Evolutionary conservation across 2,329 filamentous ascomycete genomes (phyloP).

Genomic region (Paecilomyces sp.): DNA sequence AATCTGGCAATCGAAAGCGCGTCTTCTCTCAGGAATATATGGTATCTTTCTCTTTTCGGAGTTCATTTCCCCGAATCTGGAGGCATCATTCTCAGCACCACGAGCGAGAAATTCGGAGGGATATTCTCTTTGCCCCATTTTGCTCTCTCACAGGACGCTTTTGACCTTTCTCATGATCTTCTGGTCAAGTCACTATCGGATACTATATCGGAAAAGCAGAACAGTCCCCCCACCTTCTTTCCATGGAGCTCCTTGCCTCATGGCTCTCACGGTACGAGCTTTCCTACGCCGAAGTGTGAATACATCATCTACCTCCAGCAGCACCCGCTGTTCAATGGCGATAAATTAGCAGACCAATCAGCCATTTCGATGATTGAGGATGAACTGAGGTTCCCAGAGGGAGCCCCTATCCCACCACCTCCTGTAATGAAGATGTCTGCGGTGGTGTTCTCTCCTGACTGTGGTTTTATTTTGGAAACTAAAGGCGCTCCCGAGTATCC

Average conservation of each 20-base stretch:
- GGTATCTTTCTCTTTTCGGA: slow-evolving; percentile 74
- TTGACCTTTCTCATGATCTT: slow-evolving; percentile 53
- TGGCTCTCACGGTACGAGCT: slow-evolving; percentile 39
- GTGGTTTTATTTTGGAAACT: slow-evolving; percentile 57
- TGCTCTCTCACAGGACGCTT: slow-evolving; percentile 51
- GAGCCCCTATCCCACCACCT: slow-evolving; percentile 45
- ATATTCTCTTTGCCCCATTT: slow-evolving; percentile 86
- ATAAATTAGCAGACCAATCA: slow-evolving; percentile 20
- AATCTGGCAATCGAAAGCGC: slow-evolving; percentile 67
- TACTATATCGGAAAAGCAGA: slow-evolving; percentile 57
- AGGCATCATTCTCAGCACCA: slow-evolving; percentile 73
- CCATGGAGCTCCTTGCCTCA: slow-evolving; percentile 71
- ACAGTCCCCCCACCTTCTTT: slow-evolving; percentile 49
- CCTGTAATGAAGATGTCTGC: slow-evolving; percentile 53
- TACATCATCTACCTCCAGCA: slow-evolving; percentile 77
- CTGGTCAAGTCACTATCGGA: slow-evolving; percentile 66
- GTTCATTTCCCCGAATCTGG: slow-evolving; percentile 81
- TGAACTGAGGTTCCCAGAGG: slow-evolving; percentile 54
- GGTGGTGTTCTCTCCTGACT: slow-evolving; percentile 58
- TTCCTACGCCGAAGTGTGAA: slow-evolving; percentile 71
- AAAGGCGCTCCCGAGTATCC: slow-evolving; percentile 51
- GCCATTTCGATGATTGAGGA: slow-evolving; percentile 48
- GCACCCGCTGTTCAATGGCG: slow-evolving; percentile 30
- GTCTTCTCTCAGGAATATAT: slow-evolving; percentile 61
- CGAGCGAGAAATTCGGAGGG: slow-evolving; percentile 89